Evolutionary conservation across 2,329 filamentous ascomycete genomes (phyloP).

Genomic region (Fusarium sarcochroum): DNA sequence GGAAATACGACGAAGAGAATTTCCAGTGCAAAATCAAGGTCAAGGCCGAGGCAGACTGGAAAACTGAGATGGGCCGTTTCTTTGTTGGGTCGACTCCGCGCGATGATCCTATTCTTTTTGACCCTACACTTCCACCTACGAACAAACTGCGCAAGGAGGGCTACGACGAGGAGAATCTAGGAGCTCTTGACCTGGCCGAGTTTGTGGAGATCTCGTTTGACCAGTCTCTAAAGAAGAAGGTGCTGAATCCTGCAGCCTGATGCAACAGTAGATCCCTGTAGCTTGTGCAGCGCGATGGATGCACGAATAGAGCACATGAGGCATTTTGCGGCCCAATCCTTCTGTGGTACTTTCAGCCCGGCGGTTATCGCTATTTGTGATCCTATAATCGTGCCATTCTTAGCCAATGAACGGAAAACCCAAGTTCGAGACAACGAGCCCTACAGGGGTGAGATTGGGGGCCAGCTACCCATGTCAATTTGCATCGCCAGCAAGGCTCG

Average conservation of each 20-base stretch:
- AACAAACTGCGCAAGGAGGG: not conserved
- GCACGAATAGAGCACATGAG: too few species aligned
- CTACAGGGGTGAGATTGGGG: too few species aligned
- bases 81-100: constrained; percentile 48
- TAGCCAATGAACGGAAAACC: too few species aligned
- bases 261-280: not conserved
- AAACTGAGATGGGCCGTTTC: constrained; percentile 45
- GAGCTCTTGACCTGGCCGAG: not conserved
- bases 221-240: not conserved
- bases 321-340: too few species aligned
- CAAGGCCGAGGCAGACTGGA: constrained; percentile 48
- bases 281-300: too few species aligned
- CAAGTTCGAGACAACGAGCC: too few species aligned
- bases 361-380: too few species aligned
- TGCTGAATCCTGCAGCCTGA: not conserved
- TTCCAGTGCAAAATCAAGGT: constrained; percentile 51
- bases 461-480: too few species aligned
- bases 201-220: constrained; percentile 4
- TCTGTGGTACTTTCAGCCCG: too few species aligned
- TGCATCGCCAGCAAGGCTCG: too few species aligned
- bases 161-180: not conserved
- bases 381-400: too few species aligned
- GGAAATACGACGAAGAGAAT: constrained; percentile 39
- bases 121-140: not conserved
- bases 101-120: constrained; percentile 14